phyloP scores from a whole-genome alignment of 805 yeast species.

The Schizosaccharomyces japonicus region DNA sequence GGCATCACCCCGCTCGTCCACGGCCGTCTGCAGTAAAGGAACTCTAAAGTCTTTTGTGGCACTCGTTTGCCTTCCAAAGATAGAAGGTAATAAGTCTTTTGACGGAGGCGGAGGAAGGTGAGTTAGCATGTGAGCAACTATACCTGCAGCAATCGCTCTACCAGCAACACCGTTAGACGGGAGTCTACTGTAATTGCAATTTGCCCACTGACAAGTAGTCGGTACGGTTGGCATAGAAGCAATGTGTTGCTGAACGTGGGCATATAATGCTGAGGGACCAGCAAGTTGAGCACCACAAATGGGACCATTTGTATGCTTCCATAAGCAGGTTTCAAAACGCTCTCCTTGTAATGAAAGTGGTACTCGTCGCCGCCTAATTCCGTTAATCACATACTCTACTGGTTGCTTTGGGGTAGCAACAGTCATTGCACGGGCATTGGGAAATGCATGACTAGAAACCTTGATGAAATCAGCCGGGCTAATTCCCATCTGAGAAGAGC shows the following conservation, averaged over 20 bases:
- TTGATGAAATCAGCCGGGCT: slow-evolving; percentile 80
- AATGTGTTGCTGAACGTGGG: slow-evolving; percentile 11
- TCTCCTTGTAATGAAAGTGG: slow-evolving; percentile 15
- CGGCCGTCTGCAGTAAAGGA: slow-evolving; percentile 8
- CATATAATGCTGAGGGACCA: slow-evolving; percentile 8
- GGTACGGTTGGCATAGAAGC: background rate
- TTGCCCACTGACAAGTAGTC: background rate
- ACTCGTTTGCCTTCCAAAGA: background rate
- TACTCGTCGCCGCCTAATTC: slow-evolving; percentile 59
- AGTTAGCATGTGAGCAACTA: background rate
- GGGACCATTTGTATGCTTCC: slow-evolving; percentile 7
- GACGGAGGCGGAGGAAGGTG: background rate
- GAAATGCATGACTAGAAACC: slow-evolving; percentile 60
- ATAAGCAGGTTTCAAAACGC: slow-evolving; percentile 10
- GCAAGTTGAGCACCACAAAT: slow-evolving; percentile 6
- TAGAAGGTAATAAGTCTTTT: background rate
- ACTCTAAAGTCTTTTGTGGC: background rate
- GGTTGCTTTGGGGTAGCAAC: slow-evolving; percentile 39
- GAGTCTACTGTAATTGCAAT: background rate
- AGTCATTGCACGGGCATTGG: slow-evolving; percentile 81
- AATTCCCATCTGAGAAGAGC: background rate
- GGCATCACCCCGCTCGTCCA: slow-evolving; percentile 13
- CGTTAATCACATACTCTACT: slow-evolving; percentile 63
- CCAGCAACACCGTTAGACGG: background rate
- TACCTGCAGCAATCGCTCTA: background rate